These are phyloP conservation scores for Solanum tacnaense DNA, from an alignment of 257 asterid species.

Conservation along the genomic window DNA sequence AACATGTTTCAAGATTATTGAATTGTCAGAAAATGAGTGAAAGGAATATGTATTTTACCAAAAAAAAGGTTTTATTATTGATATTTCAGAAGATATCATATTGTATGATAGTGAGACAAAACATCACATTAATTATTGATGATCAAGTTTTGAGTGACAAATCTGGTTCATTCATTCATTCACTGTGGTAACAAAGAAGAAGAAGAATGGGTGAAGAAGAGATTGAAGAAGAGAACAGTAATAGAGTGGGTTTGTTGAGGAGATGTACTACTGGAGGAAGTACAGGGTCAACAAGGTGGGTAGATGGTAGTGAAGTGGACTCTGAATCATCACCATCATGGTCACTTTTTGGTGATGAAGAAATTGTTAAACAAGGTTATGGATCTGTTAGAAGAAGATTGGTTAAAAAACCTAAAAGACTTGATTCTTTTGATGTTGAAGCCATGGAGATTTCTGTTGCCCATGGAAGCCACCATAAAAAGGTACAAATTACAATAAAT, in stretches of 20 bases:
- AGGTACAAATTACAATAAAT: constrained; percentile 23
- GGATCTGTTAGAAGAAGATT: constrained; percentile 74
- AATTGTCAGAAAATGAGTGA: constrained; percentile 7
- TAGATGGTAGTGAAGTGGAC: constrained; percentile 95
- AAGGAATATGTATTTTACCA: neutral
- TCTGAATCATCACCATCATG: constrained; percentile 26
- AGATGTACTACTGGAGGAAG: constrained; percentile 30
- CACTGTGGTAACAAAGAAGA: neutral
- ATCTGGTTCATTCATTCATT: neutral
- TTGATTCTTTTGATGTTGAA: constrained; percentile 85
- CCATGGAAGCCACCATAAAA: constrained; percentile 37
- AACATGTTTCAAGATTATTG: neutral
- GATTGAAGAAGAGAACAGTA: constrained; percentile 63
- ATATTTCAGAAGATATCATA: neutral
- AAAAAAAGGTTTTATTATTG: neutral
- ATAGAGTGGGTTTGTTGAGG: constrained; percentile 27
- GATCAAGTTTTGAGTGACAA: neutral
- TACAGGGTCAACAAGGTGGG: constrained; percentile 73
- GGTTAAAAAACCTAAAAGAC: constrained; percentile 67
- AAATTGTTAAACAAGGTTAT: constrained; percentile 36
- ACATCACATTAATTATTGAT: neutral
- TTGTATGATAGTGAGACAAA: neutral
- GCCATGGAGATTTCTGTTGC: constrained; percentile 71
- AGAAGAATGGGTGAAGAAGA: constrained; percentile 41
- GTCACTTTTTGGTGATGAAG: constrained; percentile 37